Percentiles rank a stretch among this genome's conserved stretches.
These are phyloP conservation scores for Grifola frondosa DNA, from an alignment of 1,284 basidiomycete genomes.

Conservation along the genomic window DNA sequence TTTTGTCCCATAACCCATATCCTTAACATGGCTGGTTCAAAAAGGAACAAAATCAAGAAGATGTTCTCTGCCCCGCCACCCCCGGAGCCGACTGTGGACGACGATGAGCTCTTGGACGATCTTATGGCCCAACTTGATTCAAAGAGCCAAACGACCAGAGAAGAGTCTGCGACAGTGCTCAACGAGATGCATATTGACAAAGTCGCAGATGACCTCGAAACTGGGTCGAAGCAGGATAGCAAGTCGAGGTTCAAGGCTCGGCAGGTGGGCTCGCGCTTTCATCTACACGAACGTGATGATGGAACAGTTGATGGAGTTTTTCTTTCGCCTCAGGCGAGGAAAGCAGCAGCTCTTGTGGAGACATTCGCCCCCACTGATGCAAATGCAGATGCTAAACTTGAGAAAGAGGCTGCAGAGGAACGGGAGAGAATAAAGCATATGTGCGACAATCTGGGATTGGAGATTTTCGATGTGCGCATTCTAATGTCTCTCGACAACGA, in stretches of 20 bases:
- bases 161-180: constrained; percentile 49
- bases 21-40: constrained; percentile 41
- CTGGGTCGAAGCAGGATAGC: constrained; percentile 58
- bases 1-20: background rate
- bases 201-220: constrained; percentile 38
- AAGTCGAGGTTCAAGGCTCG: constrained; percentile 78
- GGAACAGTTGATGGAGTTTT: background rate
- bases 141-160: constrained; percentile 47
- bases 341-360: constrained; percentile 68
- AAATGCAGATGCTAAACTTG: constrained; percentile 61
- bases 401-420: constrained; percentile 73
- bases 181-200: constrained; percentile 46
- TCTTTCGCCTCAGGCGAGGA: constrained; percentile 59
- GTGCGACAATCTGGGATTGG: constrained; percentile 67
- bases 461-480: constrained; percentile 66
- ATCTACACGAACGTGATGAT: background rate
- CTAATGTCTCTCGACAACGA: background rate
- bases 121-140: constrained; percentile 73
- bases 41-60: constrained; percentile 55
- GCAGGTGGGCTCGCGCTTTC: constrained; percentile 51
- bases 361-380: constrained; percentile 59
- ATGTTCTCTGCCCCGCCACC: constrained; percentile 30
- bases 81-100: constrained; percentile 25
- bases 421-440: constrained; percentile 65
- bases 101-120: constrained; percentile 67